Evolutionary conservation across 495 filamentous ascomycete species (phyloP), one percentile per base, ranked within the genome.

Genomic region (Aspergillus biplanus): DNA sequence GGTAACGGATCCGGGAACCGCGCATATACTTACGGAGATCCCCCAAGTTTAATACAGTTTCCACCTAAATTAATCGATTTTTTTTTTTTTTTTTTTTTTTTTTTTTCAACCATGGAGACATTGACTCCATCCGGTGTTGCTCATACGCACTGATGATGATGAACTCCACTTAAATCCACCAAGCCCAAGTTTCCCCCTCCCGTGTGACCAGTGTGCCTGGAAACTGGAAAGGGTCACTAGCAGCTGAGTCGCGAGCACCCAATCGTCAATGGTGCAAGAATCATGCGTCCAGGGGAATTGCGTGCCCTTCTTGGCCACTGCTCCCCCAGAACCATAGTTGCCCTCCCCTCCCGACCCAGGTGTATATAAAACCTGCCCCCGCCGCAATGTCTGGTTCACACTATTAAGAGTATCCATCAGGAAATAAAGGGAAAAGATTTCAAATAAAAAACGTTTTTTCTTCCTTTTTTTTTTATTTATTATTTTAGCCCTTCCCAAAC

Each of bases 291-390:
- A 62, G 62, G 56, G 62, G 59, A 64, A 64, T 64, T 60, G 56
- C 61, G 57, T 61, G 65, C 56, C 56, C 59, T 57, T 58, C 64
- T 58, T 61, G 52, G 47, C 48, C 64, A 37, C 46, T 58, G 54
- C 60, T 64, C 55, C 53, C 59, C 66, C 57, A 55, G 62, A 59
- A 64, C 65, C 52, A 21, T 50, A 50, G 47, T 50, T 50, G 16
- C 47, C 59, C 46, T 49, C 53, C 18, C 66, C 57, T 60, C 42
- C 67, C 52, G 58, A 60, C 11, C 39, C 31, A 65, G 61, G 37
- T 59, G 65, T 63, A 70, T 73, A 71, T 64, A 64, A 58, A 15
- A 56, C 21, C 68, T 44, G 60, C 53, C 68, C 68, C 68, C 68
- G 68, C 68, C 62, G 58, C 57, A 58, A 44, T 59, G 47, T 64